Evolutionary conservation across 2,329 filamentous ascomycete species (phyloP).

Genomic region (Ascochyta viciae-villosae): DNA sequence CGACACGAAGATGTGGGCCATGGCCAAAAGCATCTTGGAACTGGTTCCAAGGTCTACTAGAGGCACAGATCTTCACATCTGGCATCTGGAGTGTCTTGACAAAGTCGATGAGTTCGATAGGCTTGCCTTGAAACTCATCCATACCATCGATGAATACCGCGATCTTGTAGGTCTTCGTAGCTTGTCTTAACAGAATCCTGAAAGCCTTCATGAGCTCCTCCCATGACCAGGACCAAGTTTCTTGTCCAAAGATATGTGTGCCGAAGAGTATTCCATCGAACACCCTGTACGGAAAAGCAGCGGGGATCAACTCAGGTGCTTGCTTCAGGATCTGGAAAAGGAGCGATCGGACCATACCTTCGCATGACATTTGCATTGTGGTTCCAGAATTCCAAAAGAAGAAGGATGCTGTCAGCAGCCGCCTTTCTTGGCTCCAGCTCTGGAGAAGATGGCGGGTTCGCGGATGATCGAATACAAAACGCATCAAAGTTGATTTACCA

Average conservation of each 20-base stretch:
- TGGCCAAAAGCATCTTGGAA: conserved; percentile 33
- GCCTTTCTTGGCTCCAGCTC: not conserved
- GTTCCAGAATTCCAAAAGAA: conserved; percentile 21
- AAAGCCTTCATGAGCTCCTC: not conserved
- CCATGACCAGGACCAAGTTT: conserved; percentile 2
- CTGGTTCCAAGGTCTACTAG: conserved; percentile 33
- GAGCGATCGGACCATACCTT: conserved; percentile 17
- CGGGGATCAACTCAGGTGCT: not conserved
- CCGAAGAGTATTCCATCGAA: not conserved
- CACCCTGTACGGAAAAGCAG: conserved; percentile 1
- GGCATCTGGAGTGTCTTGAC: not conserved
- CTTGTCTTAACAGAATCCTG: too few relatives aligned
- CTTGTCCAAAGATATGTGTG: not conserved
- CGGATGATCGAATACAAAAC: conserved; percentile 15
- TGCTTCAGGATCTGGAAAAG: conserved; percentile 3
- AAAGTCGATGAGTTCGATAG: conserved; percentile 3
- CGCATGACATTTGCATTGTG: conserved; percentile 10
- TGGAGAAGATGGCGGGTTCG: not conserved
- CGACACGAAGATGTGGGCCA: conserved; percentile 18
- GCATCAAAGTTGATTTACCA: conserved; percentile 57
- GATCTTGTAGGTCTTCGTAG: not conserved
- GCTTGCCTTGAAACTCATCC: conserved; percentile 12
- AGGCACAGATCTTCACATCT: conserved; percentile 33
- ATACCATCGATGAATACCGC: conserved; percentile 14
- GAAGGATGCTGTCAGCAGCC: not conserved